Percentiles rank a stretch among this genome's conserved stretches.
phyloP scores from a whole-genome alignment of 2,329 filamentous ascomycete genomes.

The Cytospora chrysosperma region DNA sequence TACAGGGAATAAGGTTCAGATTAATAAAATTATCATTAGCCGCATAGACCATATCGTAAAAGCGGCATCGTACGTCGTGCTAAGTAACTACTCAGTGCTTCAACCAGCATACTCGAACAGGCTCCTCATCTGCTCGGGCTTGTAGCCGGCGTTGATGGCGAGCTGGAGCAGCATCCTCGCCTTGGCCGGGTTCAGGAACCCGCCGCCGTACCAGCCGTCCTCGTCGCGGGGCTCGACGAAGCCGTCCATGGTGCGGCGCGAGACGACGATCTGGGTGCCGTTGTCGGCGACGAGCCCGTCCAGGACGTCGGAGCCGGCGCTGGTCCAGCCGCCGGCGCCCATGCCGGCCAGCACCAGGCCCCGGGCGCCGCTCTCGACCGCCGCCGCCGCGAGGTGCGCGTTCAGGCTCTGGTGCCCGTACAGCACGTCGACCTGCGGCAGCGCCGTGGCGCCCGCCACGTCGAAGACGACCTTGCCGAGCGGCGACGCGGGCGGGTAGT shows the following conservation, averaged over 20 bases:
- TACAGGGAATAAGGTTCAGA: no score
- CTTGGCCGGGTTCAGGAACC: slow-evolving; percentile 57
- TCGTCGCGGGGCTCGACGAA: slow-evolving; percentile 41
- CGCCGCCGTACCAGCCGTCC: slow-evolving; percentile 42
- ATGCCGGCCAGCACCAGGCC: slow-evolving; percentile 57
- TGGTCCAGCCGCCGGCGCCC: slow-evolving; percentile 52
- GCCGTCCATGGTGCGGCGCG: slow-evolving; percentile 50
- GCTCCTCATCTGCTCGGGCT: slow-evolving; percentile 2
- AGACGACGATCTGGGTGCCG: slow-evolving; percentile 50
- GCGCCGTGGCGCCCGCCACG: slow-evolving; percentile 35
- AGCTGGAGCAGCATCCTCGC: slow-evolving; percentile 51
- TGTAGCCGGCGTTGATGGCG: slow-evolving; percentile 33
- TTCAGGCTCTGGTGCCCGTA: slow-evolving; percentile 56
- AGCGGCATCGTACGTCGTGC: background rate
- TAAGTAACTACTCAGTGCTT: no score
- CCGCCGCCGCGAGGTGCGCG: slow-evolving; percentile 45
- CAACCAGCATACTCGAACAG: slow-evolving; percentile 18
- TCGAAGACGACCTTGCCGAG: slow-evolving; percentile 46
- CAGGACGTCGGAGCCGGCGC: slow-evolving; percentile 39
- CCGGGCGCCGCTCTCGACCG: slow-evolving; percentile 49
- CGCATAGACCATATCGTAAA: background rate
- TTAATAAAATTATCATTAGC: no score
- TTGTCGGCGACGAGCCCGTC: slow-evolving; percentile 44
- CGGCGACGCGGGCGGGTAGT: slow-evolving; percentile 52
- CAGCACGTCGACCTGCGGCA: slow-evolving; percentile 57